Conservation (phyloP, 768 basidiomycete genomes). For the Cytidiella melzeri region DNA sequence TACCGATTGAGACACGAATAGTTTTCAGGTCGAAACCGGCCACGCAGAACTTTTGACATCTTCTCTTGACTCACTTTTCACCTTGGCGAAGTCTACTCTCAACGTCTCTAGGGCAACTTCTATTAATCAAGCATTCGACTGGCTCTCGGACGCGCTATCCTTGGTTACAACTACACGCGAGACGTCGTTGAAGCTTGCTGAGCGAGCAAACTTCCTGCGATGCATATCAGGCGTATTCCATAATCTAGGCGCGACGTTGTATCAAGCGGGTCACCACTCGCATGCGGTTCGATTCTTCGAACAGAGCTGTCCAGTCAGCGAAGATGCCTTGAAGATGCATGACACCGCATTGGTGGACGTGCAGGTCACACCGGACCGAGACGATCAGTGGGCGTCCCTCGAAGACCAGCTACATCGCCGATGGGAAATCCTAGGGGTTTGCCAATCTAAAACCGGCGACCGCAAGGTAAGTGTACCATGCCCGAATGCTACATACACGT, state of each 20-base stretch:
- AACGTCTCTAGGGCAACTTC: conserved; percentile 37
- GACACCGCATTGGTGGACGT: conserved; percentile 18
- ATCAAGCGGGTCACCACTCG: conserved; percentile 54
- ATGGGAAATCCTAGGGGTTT: conserved; percentile 79
- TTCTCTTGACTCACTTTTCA: conserved; percentile 49
- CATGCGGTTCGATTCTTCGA: conserved; percentile 64
- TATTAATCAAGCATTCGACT: conserved; percentile 39
- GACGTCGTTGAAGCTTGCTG: background rate
- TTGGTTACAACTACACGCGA: conserved; percentile 17
- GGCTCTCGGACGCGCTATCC: conserved; percentile 38
- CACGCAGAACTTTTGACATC: conserved; percentile 35
- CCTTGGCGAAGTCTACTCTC: conserved; percentile 42
- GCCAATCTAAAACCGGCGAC: conserved; percentile 73
- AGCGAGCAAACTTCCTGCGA: conserved; percentile 48
- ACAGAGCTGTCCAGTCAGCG: conserved; percentile 52
- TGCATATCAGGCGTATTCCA: conserved; percentile 71
- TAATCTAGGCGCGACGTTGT: conserved; percentile 63
- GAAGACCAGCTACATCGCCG: conserved; percentile 62
- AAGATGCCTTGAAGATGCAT: conserved; percentile 28
- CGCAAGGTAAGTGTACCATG: conserved; percentile 54
- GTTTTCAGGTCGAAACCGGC: conserved; percentile 16
- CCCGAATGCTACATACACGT: no score
- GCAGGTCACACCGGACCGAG: conserved; percentile 12
- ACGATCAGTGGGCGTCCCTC: conserved; percentile 49
- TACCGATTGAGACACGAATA: no score